Base-by-base conservation (phyloP, 2,329 filamentous ascomycete species). In the Elsinoe arachidis region DNA sequence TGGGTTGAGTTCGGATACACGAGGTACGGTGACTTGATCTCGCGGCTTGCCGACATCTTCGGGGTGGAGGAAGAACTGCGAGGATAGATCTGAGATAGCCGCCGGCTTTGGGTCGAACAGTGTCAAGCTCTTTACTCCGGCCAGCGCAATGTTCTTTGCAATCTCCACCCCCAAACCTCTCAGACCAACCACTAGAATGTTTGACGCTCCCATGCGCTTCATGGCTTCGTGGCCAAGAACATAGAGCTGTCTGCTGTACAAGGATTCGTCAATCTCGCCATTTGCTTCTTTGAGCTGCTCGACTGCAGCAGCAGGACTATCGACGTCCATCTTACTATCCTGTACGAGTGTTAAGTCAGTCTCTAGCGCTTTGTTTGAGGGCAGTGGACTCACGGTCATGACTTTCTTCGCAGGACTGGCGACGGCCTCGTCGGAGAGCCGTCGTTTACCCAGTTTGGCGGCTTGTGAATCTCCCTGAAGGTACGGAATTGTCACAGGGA, bases 161-260 rank as follows among this genome's bases (percentile, higher is more conserved):
- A 99, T 93, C 75, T 99, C 93, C 57, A 96, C 92, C 77, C 93
- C 93, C 39, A 99, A 82, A 54, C 93, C 93, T 72, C 93, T 92
- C 64, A 97, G 78, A 62, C 93, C 93, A 61, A 92, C 87, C 58
- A 99, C 80, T 55, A 99, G 87, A 60, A 99, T 83, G 69, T 97
- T 95, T 57, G 93, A 97, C 61, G 90, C 88, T 68, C 91, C 84
- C 93, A 99, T 99, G 68, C 93, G 90, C 80, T 95, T 97, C 93
- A 99, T 99, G 63, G 93, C 84, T 72, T 87, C 84, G 69, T 87
- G 84, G 57, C 93, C 84, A 57, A 87, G 80, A 57, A 87, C 84
- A 66, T 87, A 87, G 54, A 86, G 79, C 74, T 86, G 82, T 64
- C 82, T 75, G 69, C 82, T 85, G 74, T 86, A 86, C 57, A 86